Conservation (phyloP, 1,139 yeast genomes). For the Candida sanyaensis region DNA sequence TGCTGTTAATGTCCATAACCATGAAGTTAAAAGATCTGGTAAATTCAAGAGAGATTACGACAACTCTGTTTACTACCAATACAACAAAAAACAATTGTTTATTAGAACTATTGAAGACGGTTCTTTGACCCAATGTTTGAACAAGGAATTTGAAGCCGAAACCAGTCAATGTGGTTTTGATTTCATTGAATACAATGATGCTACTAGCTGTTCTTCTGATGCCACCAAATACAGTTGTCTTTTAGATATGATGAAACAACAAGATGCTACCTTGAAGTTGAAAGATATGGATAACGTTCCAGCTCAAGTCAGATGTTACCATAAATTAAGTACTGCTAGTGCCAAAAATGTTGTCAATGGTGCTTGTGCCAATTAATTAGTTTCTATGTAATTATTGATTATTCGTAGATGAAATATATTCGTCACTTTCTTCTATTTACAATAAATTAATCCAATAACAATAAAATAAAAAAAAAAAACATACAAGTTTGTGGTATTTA, state of each 20-base stretch:
- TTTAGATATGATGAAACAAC: slow-evolving; percentile 17
- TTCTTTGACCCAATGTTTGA: slow-evolving; percentile 13
- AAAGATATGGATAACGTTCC: slow-evolving; percentile 17
- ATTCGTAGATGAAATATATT: not conserved
- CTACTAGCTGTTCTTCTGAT: slow-evolving; percentile 13
- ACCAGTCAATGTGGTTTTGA: slow-evolving; percentile 18
- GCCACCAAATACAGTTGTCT: slow-evolving; percentile 18
- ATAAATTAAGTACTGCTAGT: slow-evolving; percentile 12
- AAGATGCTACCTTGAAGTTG: slow-evolving; percentile 16
- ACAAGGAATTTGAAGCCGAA: slow-evolving; percentile 14
- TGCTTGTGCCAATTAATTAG: slow-evolving; percentile 15
- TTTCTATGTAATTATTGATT: not conserved
- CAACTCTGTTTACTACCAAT: slow-evolving; percentile 13
- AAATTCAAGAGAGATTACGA: slow-evolving; percentile 15
- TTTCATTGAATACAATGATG: slow-evolving; percentile 15
- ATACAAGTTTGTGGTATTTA: slow-evolving; percentile 1
- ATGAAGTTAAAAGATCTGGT: slow-evolving; percentile 15
- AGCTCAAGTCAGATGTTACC: slow-evolving; percentile 19
- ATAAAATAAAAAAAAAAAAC: not conserved
- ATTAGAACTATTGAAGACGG: slow-evolving; percentile 15
- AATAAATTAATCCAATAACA: not conserved
- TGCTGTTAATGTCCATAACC: slow-evolving; percentile 15
- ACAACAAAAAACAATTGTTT: slow-evolving; percentile 11
- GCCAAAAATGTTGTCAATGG: slow-evolving; percentile 13
- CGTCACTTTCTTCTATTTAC: slow-evolving; percentile 3